Base-by-base conservation (phyloP, 192 early-diverging fungal species). In the Helicostylum pulchrum region DNA sequence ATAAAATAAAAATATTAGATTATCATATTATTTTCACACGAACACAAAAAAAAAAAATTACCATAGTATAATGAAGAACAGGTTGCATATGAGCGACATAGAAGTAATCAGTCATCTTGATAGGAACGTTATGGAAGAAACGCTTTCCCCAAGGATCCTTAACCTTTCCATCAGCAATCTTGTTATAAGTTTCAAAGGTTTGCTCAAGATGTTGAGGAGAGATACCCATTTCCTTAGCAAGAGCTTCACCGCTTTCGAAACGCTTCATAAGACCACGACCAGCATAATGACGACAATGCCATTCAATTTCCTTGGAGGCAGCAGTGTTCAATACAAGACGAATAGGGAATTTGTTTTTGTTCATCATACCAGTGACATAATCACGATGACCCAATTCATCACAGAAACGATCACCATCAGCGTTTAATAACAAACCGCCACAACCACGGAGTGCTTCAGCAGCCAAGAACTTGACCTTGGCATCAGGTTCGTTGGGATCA, bases 401-500 rank as follows among this genome's bases (percentile, higher is more conserved):
- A 70, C 87, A 87, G 80, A 97, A 96, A 66, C 95, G 92, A 60
- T 86, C 81, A 54, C 93, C 95, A 51, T 85, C 87, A 14, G 77
- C 88, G 52, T 88, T 80, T 50, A 97, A 69, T 48, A 97, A 76
- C 5, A 97, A 65, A 74, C 93, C 95, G 71, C 94, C 95, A 55
- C 85, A 88, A 72, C 95, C 95, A 73, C 95, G 92, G 59, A 97
- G 88, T 9, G 95, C 94, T 77, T 97, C 95, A 19, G 95, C 94
- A 44, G 95, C 95, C 69, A 97, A 78, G 75, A 97, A 93, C 86
- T 94, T 95, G 72, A 93, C 90, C 67, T 92, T 90, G 57, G 90
- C 90, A 66, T 90, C 82, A 14, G 93, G 93, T 42, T 95, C 92
- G n/a, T 83, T 83, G 47, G 89, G 88, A 66, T 93, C 90, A 39